A percentile compares a stretch with the other conserved stretches of the same genome.
Evolutionary conservation across 768 basidiomycete species (phyloP).

Genomic region (Mycena floridula): DNA sequence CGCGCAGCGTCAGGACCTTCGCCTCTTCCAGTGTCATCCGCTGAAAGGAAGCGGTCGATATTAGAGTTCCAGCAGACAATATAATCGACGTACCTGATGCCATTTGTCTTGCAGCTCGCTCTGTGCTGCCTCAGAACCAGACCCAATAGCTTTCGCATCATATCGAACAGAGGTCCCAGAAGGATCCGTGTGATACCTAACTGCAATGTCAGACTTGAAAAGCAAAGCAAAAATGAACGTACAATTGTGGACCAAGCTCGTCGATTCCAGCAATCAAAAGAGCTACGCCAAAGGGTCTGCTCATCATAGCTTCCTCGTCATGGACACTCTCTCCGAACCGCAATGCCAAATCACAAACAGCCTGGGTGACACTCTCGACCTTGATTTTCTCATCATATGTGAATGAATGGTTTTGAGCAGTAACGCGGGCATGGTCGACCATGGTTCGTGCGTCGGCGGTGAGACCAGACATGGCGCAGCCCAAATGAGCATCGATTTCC

Average conservation of each 20-base stretch:
- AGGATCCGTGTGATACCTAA: slow-evolving; percentile 97
- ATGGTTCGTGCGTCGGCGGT: slow-evolving; percentile 98
- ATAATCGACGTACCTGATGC: slow-evolving; percentile 62
- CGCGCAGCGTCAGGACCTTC: slow-evolving; percentile 76
- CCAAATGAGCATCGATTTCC: slow-evolving; percentile 97
- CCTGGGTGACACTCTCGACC: slow-evolving; percentile 97
- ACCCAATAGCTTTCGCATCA: slow-evolving; percentile 97
- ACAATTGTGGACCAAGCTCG: slow-evolving; percentile 95
- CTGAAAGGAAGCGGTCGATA: slow-evolving; percentile 32
- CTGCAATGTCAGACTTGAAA: slow-evolving; percentile 23
- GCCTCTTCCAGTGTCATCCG: slow-evolving; percentile 90
- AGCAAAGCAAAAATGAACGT: slow-evolving; percentile 22
- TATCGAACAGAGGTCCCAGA: slow-evolving; percentile 97
- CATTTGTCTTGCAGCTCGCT: slow-evolving; percentile 95
- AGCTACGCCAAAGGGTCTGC: slow-evolving; percentile 97
- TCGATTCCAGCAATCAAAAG: slow-evolving; percentile 96
- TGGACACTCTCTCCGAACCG: slow-evolving; percentile 98
- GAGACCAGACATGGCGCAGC: slow-evolving; percentile 96
- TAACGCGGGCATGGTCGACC: slow-evolving; percentile 99
- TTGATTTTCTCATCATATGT: slow-evolving; percentile 96
- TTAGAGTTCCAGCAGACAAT: background rate
- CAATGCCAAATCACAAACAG: slow-evolving; percentile 94
- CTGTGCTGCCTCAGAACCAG: slow-evolving; percentile 96
- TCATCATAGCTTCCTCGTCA: slow-evolving; percentile 99
- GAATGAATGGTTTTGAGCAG: slow-evolving; percentile 91